Conservation (phyloP, 768 basidiomycete genomes). For the Boletellus ananas region DNA sequence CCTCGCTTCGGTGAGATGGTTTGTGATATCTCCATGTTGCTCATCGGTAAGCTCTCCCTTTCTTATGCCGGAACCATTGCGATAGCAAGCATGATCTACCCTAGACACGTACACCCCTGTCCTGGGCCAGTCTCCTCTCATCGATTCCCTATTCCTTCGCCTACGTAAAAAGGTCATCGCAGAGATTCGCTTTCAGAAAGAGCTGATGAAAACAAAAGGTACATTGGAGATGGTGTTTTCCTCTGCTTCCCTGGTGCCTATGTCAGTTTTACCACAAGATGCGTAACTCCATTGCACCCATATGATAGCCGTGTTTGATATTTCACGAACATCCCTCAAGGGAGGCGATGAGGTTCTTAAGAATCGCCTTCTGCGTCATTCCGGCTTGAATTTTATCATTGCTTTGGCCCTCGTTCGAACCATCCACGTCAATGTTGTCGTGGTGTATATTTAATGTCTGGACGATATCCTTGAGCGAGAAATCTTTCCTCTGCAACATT, state of each 20-base stretch:
- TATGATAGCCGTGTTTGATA: not conserved
- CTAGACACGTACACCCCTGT: slow-evolving; percentile 89
- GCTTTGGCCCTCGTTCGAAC: slow-evolving; percentile 24
- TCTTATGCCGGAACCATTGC: not conserved
- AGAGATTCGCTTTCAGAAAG: slow-evolving; percentile 86
- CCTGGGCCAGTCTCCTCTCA: slow-evolving; percentile 89
- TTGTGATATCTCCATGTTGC: slow-evolving; percentile 71
- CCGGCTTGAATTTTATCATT: slow-evolving; percentile 33
- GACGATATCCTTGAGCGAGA: slow-evolving; percentile 67
- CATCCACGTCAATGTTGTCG: slow-evolving; percentile 66
- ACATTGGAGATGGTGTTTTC: slow-evolving; percentile 89
- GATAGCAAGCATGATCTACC: not conserved
- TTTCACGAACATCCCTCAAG: slow-evolving; percentile 37
- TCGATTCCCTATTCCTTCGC: slow-evolving; percentile 81
- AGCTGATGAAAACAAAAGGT: slow-evolving; percentile 77
- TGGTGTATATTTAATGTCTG: slow-evolving; percentile 66
- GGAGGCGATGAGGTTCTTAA: slow-evolving; percentile 64
- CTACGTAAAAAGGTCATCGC: slow-evolving; percentile 79
- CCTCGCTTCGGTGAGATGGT: slow-evolving; percentile 91
- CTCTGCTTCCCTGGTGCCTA: slow-evolving; percentile 40
- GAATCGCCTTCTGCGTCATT: slow-evolving; percentile 61
- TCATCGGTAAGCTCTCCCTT: slow-evolving; percentile 64
- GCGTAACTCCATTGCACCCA: slow-evolving; percentile 12
- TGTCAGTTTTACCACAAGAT: slow-evolving; percentile 13
- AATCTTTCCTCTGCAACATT: slow-evolving; percentile 72